Evolutionary conservation across 768 basidiomycete genomes (phyloP), one percentile per base, ranked within the genome.

Genomic region (Mycena vulgaris): DNA sequence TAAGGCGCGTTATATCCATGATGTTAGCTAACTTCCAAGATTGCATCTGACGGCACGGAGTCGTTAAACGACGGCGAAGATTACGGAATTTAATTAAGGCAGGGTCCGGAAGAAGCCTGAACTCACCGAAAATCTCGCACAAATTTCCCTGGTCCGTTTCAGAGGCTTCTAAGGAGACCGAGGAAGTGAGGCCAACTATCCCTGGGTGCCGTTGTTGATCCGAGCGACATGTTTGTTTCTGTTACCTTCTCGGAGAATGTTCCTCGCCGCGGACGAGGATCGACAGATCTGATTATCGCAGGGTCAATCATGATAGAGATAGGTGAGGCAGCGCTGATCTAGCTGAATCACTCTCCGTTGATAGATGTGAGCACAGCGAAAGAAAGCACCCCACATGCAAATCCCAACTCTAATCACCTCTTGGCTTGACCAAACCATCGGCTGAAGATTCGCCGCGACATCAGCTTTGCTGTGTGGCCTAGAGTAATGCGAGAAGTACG

Each of bases 71-170:
- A 62, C 61, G 68, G 69, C 49, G 56, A 28, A 49, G 9, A 53
- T 70, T 51, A 64, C 63, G 63, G 66, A 57, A 58, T 59, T 69
- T 70, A 65, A 70, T 70, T 65, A 70, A 65, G 51, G 49, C 63
- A 70, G 63, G 69, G 69, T 66, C 69, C 68, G 63, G 37, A 64
- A 64, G 68, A 64, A 64, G 68, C 55, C 52, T 25, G 19, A 31
- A 49, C 63, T 48, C 52, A 60, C 63, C 21, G 35, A 39, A 65
- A 53, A 53, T 65, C 27, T 68, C 69, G 37, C 63, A 61, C 57
- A 49, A 51, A 30, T 51, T 9, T 30, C 14, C 27, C 16, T 53
- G 40, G 49, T 55, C 21, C 49, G 56, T 35, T 48, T 69, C 31
- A 27, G 53, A 39, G 31, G 19, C 21, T 13, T 45, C 42, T 21